Evolutionary conservation across 176 grass and related monocot species (phyloP), one percentile per base, ranked within the genome.

Genomic region (Poa pratensis): DNA sequence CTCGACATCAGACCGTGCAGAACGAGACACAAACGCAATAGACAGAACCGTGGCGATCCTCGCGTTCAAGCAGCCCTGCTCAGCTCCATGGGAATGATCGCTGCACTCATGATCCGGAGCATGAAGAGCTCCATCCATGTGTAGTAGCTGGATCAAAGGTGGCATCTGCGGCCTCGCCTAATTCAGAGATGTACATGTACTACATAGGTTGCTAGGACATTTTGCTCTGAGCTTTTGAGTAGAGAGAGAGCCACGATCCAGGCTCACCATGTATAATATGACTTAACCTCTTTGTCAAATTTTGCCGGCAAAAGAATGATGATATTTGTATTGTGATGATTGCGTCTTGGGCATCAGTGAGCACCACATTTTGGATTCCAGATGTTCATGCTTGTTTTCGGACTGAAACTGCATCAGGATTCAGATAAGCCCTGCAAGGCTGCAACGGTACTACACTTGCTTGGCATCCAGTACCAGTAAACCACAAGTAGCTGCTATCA

Each of bases 11-110:
- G 80, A 51, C 27, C 14, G 16, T 52, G 34, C 40, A 10, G 90
- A 92, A 43, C 76, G 68, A 40, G 91, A 80, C 39, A 87, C 80
- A 18, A 95, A 91, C 68, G 82, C 90, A 53, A 86, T 96, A 75
- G 94, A 96, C 69, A 82, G 91, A 79, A 90, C 91, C 19, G 87
- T 96, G 39, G 79, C 82, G 54, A 87, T 72, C 55, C 87, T 96
- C 10, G 58, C 88, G 27, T 61, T 91, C 72, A 83, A 83, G 67
- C 82, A 39, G 49, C 67, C 86, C 1, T 71, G 43, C 65, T 19
- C 61, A 23, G 53, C 26, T 22, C 22, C 15, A 59, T 6, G 42
- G 18, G 18, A 87, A 30, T 81, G 20, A 42, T 50, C 40, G 23
- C 60, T 81, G 22, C 50, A 3, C 22, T 23, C 28, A 18, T 7